phyloP scores from a whole-genome alignment of 371 early-diverging fungal genomes.

The Mortierella sp. region DNA sequence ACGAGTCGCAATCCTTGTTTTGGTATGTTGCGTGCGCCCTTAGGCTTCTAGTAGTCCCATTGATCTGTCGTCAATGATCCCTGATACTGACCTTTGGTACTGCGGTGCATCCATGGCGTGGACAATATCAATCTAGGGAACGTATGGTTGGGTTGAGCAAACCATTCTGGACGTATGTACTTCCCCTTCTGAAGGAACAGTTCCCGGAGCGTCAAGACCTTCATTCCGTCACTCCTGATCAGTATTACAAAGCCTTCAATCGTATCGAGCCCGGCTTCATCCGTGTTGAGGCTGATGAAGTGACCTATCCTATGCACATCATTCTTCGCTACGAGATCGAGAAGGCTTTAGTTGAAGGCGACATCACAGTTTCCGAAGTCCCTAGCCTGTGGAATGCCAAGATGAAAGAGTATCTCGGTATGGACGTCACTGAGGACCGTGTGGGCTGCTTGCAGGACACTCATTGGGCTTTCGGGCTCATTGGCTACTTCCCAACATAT shows the following conservation, averaged over 20 bases:
- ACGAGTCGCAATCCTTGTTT: constrained; percentile 55
- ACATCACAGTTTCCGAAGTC: constrained; percentile 48
- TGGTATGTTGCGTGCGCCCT: constrained; percentile 25
- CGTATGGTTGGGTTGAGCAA: constrained; percentile 52
- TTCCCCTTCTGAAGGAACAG: constrained; percentile 43
- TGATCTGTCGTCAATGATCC: background rate
- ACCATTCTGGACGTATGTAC: constrained; percentile 52
- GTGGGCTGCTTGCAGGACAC: constrained; percentile 55
- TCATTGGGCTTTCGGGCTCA: constrained; percentile 52
- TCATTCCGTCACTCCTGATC: constrained; percentile 27
- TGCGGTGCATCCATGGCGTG: background rate
- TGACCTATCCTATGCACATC: constrained; percentile 56
- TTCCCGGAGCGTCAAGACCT: constrained; percentile 37
- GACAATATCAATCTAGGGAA: constrained; percentile 31
- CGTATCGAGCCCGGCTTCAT: constrained; percentile 51
- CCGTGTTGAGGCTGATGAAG: constrained; percentile 57
- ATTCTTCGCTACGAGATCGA: constrained; percentile 57
- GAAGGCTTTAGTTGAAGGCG: constrained; percentile 47
- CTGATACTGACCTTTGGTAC: background rate
- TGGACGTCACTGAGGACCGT: constrained; percentile 44
- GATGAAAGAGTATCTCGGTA: constrained; percentile 57
- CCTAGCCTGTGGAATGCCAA: constrained; percentile 55
- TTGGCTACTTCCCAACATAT: constrained; percentile 58
- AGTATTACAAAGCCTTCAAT: constrained; percentile 47
- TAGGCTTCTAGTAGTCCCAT: background rate